Conservation (phyloP, 257 asterid species). For the Primulina huaijiensis region DNA sequence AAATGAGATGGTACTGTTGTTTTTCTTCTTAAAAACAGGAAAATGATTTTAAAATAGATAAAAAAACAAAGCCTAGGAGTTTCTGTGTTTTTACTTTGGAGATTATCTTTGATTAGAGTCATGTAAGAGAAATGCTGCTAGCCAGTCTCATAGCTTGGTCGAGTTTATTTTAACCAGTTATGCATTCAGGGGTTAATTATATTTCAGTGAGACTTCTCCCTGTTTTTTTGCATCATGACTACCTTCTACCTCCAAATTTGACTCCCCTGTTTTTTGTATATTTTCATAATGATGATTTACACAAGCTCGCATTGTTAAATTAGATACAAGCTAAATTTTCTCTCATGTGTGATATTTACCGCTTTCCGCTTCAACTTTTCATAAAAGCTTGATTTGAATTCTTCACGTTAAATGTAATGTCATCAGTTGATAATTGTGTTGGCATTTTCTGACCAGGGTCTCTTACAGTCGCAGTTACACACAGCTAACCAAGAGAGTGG, state of each 20-base stretch:
- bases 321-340: not conserved
- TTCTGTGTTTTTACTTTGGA: slow-evolving; percentile 13
- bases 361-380: not conserved
- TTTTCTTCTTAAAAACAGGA: no score
- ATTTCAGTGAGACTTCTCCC: not conserved
- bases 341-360: not conserved
- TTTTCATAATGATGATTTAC: not conserved
- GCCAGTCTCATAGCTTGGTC: not conserved
- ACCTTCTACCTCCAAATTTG: not conserved
- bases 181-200: not conserved
- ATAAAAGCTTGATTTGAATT: no score
- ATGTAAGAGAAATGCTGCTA: not conserved
- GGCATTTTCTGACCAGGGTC: slow-evolving; percentile 55
- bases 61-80: not conserved
- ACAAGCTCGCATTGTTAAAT: not conserved
- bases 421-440: slow-evolving; percentile 16
- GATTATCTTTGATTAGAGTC: slow-evolving; percentile 1
- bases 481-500: slow-evolving; percentile 83
- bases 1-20: not conserved
- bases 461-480: slow-evolving; percentile 80
- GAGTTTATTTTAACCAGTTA: slow-evolving; percentile 9
- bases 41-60: no score
- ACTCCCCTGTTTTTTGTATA: not conserved
- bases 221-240: not conserved
- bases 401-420: no score